Conservation (phyloP, 2,329 filamentous ascomycete genomes). For the Penicillium verrucosum region DNA sequence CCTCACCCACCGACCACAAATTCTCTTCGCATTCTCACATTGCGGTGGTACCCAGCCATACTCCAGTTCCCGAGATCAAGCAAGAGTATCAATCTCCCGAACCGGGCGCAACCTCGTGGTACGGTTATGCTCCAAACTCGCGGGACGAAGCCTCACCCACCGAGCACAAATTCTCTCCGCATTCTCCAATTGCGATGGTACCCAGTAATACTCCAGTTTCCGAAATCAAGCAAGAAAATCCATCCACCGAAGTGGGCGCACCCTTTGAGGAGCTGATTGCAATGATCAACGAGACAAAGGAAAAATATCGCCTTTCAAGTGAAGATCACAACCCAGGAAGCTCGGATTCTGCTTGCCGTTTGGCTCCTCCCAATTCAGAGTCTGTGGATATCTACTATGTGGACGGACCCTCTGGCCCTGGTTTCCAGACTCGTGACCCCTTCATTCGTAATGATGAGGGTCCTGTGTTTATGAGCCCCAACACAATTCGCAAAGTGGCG, state of each 20-base stretch:
- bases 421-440: not conserved
- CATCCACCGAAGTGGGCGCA: not conserved
- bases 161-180: no score
- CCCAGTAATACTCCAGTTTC: not conserved
- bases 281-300: not conserved
- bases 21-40: no score
- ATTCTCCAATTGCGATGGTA: not conserved
- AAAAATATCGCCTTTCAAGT: not conserved
- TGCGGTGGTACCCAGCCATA: not conserved
- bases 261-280: not conserved
- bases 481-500: not conserved
- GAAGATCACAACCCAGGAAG: not conserved
- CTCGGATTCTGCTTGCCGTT: not conserved
- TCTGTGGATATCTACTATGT: not conserved
- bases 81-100: no score
- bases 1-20: not conserved
- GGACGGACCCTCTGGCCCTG: not conserved
- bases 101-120: not conserved
- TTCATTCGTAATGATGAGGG: not conserved
- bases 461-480: not conserved
- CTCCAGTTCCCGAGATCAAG: not conserved
- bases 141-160: not conserved
- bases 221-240: not conserved
- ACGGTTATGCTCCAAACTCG: not conserved
- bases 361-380: not conserved